Evolutionary conservation across 2,329 filamentous ascomycete genomes (phyloP).

Genomic region (Ambrosiella cleistominuta): DNA sequence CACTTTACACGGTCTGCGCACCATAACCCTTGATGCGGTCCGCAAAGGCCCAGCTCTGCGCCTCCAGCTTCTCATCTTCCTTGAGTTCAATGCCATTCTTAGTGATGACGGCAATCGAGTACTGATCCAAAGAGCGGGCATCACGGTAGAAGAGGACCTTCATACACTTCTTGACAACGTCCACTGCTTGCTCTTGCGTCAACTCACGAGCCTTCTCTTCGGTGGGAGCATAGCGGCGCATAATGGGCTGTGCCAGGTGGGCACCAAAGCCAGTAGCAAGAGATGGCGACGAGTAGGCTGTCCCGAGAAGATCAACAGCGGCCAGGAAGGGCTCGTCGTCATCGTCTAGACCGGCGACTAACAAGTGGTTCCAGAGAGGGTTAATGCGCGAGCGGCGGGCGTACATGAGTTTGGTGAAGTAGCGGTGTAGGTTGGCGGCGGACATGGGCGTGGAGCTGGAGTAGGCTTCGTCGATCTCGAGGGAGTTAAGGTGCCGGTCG

Average conservation of each 20-base stretch:
- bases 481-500: conserved; percentile 71
- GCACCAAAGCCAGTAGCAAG: conserved; percentile 88
- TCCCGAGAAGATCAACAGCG: conserved; percentile 79
- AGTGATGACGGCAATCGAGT: conserved; percentile 79
- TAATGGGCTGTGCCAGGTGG: conserved; percentile 80
- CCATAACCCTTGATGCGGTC: conserved; percentile 91
- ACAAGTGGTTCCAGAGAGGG: conserved; percentile 89
- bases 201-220: conserved; percentile 59
- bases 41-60: conserved; percentile 96
- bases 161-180: conserved; percentile 81
- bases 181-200: conserved; percentile 59
- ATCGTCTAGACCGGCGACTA: conserved; percentile 77
- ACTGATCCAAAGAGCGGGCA: conserved; percentile 76
- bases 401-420: conserved; percentile 92
- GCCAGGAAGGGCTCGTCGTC: conserved; percentile 73
- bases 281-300: conserved; percentile 73
- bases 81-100: conserved; percentile 75
- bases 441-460: conserved; percentile 40
- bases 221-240: conserved; percentile 69
- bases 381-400: conserved; percentile 88
- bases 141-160: conserved; percentile 97
- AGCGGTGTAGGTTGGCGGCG: conserved; percentile 90
- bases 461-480: conserved; percentile 84
- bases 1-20: conserved; percentile 48
- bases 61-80: conserved; percentile 74